A percentile compares a stretch with the other conserved stretches of the same genome.
Conservation (phyloP, 225 moss, liverwort and hornwort species). For the Thuidium tamariscinum region DNA sequence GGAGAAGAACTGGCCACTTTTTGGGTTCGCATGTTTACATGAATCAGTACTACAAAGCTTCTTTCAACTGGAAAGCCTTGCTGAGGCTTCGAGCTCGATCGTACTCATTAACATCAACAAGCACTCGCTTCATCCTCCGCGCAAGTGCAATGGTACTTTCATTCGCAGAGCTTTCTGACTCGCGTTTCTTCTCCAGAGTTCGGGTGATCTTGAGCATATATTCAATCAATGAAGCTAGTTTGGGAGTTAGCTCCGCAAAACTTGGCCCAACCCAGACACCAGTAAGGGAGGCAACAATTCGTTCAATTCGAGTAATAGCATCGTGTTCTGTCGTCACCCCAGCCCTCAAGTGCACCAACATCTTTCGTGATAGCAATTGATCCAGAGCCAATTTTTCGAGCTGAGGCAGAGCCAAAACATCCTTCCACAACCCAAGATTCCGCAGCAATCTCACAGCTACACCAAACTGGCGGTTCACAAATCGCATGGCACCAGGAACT, state of each 20-base stretch:
- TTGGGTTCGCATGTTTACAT: not conserved
- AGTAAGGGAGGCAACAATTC: constrained; percentile 68
- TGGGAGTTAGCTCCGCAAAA: constrained; percentile 71
- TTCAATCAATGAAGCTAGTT: constrained; percentile 81
- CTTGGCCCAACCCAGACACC: constrained; percentile 79
- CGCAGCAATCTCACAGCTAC: constrained; percentile 77
- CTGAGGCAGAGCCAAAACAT: constrained; percentile 58
- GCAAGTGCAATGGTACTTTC: constrained; percentile 72
- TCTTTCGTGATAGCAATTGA: constrained; percentile 70
- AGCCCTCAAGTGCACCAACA: constrained; percentile 71
- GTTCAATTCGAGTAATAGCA: constrained; percentile 86
- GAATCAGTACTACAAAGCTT: constrained; percentile 50
- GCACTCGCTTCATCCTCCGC: constrained; percentile 81
- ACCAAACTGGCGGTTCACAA: constrained; percentile 80
- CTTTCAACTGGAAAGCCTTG: constrained; percentile 82
- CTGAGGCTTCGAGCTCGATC: constrained; percentile 77
- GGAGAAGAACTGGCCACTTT: not conserved
- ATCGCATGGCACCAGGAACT: constrained; percentile 71
- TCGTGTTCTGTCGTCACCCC: constrained; percentile 61
- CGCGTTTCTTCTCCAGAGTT: constrained; percentile 69
- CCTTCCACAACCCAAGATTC: constrained; percentile 89
- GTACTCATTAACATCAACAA: constrained; percentile 94
- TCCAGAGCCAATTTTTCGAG: constrained; percentile 87
- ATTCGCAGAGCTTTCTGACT: constrained; percentile 33
- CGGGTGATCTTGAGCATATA: constrained; percentile 64